Percentiles rank a stretch among this genome's conserved stretches.
These are phyloP conservation scores for Pelargonium citronellum DNA, from an alignment of 441 rosid species.

Conservation along the genomic window DNA sequence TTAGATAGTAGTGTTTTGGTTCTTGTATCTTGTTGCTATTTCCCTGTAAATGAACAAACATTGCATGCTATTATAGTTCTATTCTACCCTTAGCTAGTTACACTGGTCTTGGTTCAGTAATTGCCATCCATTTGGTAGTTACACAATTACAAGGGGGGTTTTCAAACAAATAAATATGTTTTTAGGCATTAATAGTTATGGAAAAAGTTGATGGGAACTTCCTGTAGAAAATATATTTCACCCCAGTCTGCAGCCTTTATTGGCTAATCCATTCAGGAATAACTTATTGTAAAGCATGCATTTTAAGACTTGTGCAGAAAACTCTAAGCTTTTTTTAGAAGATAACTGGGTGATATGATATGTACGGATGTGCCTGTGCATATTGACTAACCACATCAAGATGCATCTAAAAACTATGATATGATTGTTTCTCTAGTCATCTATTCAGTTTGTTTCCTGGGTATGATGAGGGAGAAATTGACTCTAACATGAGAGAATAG, in stretches of 20 bases:
- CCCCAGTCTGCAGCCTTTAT: background rate
- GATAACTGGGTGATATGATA: background rate
- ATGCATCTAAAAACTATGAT: background rate
- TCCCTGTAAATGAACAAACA: background rate
- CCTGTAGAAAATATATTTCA: background rate
- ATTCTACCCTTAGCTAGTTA: too few species aligned
- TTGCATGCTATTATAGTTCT: background rate
- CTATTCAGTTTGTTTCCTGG: background rate
- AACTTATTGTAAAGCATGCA: background rate
- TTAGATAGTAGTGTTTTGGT: background rate
- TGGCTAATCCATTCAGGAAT: background rate
- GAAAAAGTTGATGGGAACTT: background rate
- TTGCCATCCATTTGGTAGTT: too few species aligned
- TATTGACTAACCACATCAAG: background rate
- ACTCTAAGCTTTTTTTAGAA: background rate
- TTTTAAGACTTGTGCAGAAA: background rate
- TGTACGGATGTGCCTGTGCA: background rate
- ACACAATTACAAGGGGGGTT: background rate
- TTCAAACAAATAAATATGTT: background rate
- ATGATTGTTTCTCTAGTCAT: background rate
- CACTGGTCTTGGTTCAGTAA: too few species aligned
- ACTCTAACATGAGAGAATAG: background rate
- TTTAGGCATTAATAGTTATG: background rate
- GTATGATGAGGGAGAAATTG: background rate
- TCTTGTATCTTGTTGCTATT: background rate